Base-by-base conservation (phyloP, 257 asterid genomes). In the Ophiorrhiza pumila region DNA sequence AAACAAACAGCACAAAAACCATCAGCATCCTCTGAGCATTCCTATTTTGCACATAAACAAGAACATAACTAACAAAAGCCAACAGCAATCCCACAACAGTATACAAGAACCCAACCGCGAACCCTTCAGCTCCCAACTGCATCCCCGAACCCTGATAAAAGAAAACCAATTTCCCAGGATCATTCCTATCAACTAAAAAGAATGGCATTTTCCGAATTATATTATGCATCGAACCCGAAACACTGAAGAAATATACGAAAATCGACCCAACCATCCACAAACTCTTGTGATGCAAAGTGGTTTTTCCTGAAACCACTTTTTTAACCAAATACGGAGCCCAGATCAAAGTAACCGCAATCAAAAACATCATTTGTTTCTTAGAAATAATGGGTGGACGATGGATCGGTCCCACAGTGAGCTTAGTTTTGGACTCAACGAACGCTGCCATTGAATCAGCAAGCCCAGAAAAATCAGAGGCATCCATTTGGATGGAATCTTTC, bases 81-180 rank as follows among this genome's bases (percentile, higher is more conserved):
- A 92, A 77, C 81, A 92, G 68, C 74, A 90, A 82, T 23, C 99
- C 99, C 23, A 95, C 98, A 23, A 89, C 62, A 20, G 96, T 86
- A 39, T 95, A 95, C 87, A 95, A 72, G 85, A 85, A 89, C 6
- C 99, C 99, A 39, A 95, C 75, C 0, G 91, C 65, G 55, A 92
- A 90, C 2, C 98, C 99, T 78, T 95, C 99, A 10, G 93, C 91
- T 56, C 98, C 99, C 71, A 95, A 78, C 77, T 95, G 99, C 97
- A 90, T 95, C 58, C 98, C 98, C 0, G 93, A 81, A 0, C 97
- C 97, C 77, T 92, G 91, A 79, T 95, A 90, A 73, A 92, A 92
- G 88, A 86, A 90, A 6, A 90, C 85, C 71, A 85, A 58, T 80
- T 85, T 88, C 22, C 66, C 45, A 0, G 99, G 98, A 79, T 92